Evolutionary conservation across 2,329 filamentous ascomycete genomes (phyloP).

Genomic region (Orbilia ellipsospora): DNA sequence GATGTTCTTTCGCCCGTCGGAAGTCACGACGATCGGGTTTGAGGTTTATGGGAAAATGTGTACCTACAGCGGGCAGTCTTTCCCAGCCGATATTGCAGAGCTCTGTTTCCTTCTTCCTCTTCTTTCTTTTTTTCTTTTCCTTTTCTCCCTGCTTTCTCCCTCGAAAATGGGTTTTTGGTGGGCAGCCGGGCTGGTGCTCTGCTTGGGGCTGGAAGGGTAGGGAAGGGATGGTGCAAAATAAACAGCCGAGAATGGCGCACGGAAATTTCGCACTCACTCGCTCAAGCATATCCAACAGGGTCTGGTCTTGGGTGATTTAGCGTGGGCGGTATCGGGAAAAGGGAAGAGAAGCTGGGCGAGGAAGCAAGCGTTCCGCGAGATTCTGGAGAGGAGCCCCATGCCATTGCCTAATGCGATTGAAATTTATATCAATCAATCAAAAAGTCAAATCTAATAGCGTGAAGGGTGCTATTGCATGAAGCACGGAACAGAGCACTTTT

Average conservation of each 20-base stretch:
- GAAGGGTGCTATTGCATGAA: constrained; percentile 6
- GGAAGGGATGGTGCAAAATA: not conserved
- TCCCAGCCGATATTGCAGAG: too few relatives aligned
- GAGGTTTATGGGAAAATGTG: constrained; percentile 1
- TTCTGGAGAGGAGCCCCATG: constrained; percentile 9
- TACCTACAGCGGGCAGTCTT: not conserved
- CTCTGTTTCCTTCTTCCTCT: not conserved
- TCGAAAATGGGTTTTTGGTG: not conserved
- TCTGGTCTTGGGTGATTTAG: not conserved
- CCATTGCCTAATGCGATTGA: constrained; percentile 10
- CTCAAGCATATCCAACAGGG: too few relatives aligned
- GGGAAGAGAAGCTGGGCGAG: not conserved
- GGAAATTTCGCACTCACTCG: too few relatives aligned
- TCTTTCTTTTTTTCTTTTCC: not conserved
- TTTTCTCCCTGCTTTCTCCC: too few relatives aligned
- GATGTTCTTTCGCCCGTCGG: too few relatives aligned
- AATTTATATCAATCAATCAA: not conserved
- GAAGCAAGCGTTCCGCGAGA: constrained; percentile 9
- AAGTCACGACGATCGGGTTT: not conserved
- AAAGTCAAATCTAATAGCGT: too few relatives aligned
- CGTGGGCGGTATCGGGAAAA: constrained; percentile 29
- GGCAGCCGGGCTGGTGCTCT: not conserved
- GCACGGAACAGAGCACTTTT: not conserved
- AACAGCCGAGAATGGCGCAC: too few relatives aligned
- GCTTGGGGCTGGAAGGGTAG: constrained; percentile 2